Evolutionary conservation across 2,329 filamentous ascomycete species (phyloP).

Genomic region (Arachnopeziza araneosa): DNA sequence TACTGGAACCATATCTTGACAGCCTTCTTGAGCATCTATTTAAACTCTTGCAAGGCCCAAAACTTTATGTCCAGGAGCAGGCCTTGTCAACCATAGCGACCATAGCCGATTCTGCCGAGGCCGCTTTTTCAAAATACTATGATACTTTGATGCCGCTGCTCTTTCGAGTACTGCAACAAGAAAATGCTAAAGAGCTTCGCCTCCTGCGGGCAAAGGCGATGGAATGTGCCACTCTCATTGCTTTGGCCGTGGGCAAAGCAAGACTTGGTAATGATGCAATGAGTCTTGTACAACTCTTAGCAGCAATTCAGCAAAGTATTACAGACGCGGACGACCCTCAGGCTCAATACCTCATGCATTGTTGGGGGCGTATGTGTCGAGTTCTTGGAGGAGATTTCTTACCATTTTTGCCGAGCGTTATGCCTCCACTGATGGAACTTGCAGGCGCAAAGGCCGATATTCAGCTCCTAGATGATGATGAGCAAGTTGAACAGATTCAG

Average conservation of each 20-base stretch:
- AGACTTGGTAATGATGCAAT: constrained; percentile 84
- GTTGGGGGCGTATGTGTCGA: constrained; percentile 98
- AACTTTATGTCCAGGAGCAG: constrained; percentile 96
- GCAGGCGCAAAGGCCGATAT: constrained; percentile 96
- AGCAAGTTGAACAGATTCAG: constrained; percentile 86
- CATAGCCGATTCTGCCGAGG: constrained; percentile 96
- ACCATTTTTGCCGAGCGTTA: constrained; percentile 86
- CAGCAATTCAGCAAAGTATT: constrained; percentile 79
- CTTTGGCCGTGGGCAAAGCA: constrained; percentile 89
- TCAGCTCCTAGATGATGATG: constrained; percentile 90
- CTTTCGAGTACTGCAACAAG: constrained; percentile 80
- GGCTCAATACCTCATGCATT: constrained; percentile 94
- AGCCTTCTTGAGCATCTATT: constrained; percentile 80
- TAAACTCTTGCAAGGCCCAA: constrained; percentile 80
- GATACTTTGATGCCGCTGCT: constrained; percentile 92
- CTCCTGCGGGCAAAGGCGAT: constrained; percentile 93
- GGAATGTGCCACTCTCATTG: constrained; percentile 97
- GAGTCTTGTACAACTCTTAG: constrained; percentile 80
- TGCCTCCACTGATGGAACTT: constrained; percentile 86
- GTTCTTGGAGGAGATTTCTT: constrained; percentile 88
- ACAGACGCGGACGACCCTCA: constrained; percentile 92
- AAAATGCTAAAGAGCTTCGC: constrained; percentile 90
- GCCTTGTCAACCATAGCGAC: constrained; percentile 96
- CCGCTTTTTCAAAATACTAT: constrained; percentile 92
- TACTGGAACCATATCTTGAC: constrained; percentile 89